These are phyloP conservation scores for Westerdykella aurantiaca DNA, from an alignment of 2,329 filamentous ascomycete species.

Conservation along the genomic window DNA sequence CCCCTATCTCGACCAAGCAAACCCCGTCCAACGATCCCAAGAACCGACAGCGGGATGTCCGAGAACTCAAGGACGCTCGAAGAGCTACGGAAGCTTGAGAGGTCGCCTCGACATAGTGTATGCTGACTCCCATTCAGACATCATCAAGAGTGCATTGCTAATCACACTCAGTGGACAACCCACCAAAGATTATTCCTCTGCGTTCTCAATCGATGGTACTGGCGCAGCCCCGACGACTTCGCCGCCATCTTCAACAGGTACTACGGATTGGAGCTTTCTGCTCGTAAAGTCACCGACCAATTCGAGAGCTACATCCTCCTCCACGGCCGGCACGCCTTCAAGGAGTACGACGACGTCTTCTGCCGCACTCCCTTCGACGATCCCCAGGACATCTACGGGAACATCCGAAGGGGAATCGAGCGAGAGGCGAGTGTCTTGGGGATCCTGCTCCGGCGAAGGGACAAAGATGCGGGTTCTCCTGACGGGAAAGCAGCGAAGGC, in stretches of 20 bases:
- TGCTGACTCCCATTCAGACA: no score
- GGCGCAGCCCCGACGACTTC: neutral
- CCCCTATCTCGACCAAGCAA: no score
- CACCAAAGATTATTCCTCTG: neutral
- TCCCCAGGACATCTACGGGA: neutral
- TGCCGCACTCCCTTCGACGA: neutral
- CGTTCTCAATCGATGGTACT: neutral
- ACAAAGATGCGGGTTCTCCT: neutral
- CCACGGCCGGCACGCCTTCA: neutral
- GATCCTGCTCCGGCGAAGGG: neutral
- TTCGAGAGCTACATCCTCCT: neutral
- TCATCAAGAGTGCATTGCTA: no score
- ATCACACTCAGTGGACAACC: neutral
- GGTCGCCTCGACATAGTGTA: no score
- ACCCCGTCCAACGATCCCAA: no score
- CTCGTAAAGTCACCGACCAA: neutral
- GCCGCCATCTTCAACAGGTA: neutral
- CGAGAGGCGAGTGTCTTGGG: neutral
- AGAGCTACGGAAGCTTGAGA: no score
- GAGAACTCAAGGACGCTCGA: no score
- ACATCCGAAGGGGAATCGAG: neutral
- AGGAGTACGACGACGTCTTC: neutral
- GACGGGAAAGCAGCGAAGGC: neutral
- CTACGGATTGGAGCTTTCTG: neutral
- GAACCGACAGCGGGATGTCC: no score